These are phyloP conservation scores for Aureobasidium sp. DNA, from an alignment of 2,329 filamentous ascomycete genomes.

Conservation along the genomic window DNA sequence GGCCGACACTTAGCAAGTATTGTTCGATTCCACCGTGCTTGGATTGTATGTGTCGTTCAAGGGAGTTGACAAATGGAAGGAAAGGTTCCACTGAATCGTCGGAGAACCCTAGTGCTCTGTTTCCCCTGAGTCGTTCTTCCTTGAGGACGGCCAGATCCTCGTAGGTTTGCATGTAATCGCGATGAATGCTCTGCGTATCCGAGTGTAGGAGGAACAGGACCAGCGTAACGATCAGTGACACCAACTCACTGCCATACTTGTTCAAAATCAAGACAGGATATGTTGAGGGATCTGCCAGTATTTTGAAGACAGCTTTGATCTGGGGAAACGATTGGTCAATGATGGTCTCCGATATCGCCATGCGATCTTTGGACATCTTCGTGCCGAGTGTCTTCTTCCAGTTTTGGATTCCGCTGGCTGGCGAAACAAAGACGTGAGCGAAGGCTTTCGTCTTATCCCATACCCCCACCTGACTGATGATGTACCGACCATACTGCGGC, in stretches of 20 bases:
- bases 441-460: not conserved
- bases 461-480: not conserved
- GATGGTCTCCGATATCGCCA: not conserved
- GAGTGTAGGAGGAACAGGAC: not conserved
- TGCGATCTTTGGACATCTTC: not conserved
- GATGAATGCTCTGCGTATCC: not conserved
- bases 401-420: not conserved
- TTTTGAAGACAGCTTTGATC: not conserved
- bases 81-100: not conserved
- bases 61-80: not conserved
- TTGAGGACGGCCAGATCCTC: not conserved
- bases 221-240: not conserved
- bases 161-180: not conserved
- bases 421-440: not conserved
- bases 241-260: not conserved
- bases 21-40: not conserved
- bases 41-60: not conserved
- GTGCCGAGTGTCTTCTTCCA: not conserved
- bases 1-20: not conserved
- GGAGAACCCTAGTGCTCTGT: not conserved
- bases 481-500: not conserved
- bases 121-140: not conserved
- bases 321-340: not conserved
- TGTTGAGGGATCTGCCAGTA: not conserved
- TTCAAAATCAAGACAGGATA: not conserved